Base-by-base conservation (phyloP, 306 rosid species). In the Cucurbita maxima region DNA sequence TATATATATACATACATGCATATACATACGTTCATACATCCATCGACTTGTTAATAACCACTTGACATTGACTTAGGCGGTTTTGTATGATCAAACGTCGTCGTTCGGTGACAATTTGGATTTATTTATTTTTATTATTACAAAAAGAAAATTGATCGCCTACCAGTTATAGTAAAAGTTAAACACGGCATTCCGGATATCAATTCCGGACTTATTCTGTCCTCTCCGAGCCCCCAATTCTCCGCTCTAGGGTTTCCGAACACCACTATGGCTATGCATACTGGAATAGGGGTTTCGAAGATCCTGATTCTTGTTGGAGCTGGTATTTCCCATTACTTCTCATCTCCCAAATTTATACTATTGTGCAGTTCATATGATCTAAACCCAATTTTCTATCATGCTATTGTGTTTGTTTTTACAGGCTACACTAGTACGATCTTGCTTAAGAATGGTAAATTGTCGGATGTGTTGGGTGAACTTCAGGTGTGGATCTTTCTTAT, bases 341-440 rank as follows among this genome's bases (percentile, higher is more conserved):
- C 68, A 43, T 58, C 69, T 6, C 53, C 4, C n/a, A 20, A 19
- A 47, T 68, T 68, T 20, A 20, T 45, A 1, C 30, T 6, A 50
- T 70, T 47, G 8, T 50, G 40, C 25, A 36, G 48, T 53, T 62
- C 4, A 58, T 38, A 16, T 10, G 59, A 18, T 18, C 67, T 11
- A 13, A 10, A n/a, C 8, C 20, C 58, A 19, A 3, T 60, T 75
- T 48, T 47, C 12, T 43, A 64, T 14, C 16, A 25, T 19, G 51
- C 55, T 15, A 45, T 11, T 64, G 12, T 71, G 53, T 6, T 36
- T 79, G 5, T 59, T 36, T 75, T 6, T 72, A 7, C 75, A 95
- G 99, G 99, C 25, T 94, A 91, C 82, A 89, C 97, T 45, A 73
- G 88, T 67, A 84, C 97, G 56, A 74, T 91, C 60, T 79, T 95